phyloP scores from a whole-genome alignment of 129 eudicot species.

The Ambrosia artemisiifolia region DNA sequence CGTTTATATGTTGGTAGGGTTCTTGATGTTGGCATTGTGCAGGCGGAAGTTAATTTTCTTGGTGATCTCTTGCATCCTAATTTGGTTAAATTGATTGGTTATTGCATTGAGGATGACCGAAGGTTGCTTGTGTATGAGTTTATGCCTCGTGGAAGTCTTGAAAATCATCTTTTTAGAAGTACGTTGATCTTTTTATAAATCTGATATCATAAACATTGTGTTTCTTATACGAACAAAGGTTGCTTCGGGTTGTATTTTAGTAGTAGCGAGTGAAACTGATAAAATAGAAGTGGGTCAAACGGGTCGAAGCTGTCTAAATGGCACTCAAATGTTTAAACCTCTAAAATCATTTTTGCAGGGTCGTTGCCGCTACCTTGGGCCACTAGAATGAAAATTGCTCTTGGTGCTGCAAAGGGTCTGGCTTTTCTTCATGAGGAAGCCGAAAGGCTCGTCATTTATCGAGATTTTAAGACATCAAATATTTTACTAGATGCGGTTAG shows the following conservation, averaged over 20 bases:
- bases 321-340: too few species aligned
- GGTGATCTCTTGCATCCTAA: slow-evolving; percentile 92
- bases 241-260: too few species aligned
- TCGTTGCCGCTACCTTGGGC: slow-evolving; percentile 84
- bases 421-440: slow-evolving; percentile 94
- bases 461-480: slow-evolving; percentile 90
- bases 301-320: too few species aligned
- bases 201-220: background rate
- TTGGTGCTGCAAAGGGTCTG: slow-evolving; percentile 89
- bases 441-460: slow-evolving; percentile 82
- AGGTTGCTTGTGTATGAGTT: slow-evolving; percentile 92
- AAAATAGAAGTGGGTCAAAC: too few species aligned
- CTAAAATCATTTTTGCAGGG: slow-evolving; percentile 40
- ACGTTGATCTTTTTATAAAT: slow-evolving; percentile 22
- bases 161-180: slow-evolving; percentile 93
- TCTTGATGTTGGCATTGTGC: slow-evolving; percentile 23
- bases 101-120: slow-evolving; percentile 93
- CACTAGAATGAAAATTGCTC: slow-evolving; percentile 78
- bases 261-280: too few species aligned
- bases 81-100: slow-evolving; percentile 87
- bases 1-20: background rate
- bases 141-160: slow-evolving; percentile 98
- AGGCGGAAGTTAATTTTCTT: slow-evolving; percentile 93
- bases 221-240: background rate
- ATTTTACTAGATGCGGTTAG: slow-evolving; percentile 73